Base-by-base conservation (phyloP, 768 basidiomycete species). In the Termitomyces sp. region DNA sequence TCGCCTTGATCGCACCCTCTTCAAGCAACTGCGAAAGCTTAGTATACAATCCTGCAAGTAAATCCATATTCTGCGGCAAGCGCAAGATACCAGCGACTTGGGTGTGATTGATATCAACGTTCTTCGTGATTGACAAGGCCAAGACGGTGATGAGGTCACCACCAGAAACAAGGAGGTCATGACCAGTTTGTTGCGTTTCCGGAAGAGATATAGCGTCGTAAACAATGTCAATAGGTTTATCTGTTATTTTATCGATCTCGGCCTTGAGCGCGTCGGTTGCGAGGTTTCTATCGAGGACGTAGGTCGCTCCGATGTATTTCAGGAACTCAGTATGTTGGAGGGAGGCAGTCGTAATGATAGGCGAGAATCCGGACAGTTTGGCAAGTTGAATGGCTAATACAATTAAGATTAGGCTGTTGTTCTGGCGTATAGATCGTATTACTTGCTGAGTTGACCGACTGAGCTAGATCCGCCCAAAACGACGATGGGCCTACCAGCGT, bases 291-390 rank as follows among this genome's bases (percentile, higher is more conserved):
- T 72, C 72, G 45, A 78, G 62, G 24, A 77, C 65, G 55, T 72
- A 66, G 0, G 75, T 75, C 18, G 76, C 75, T 9, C 75, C 75
- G 12, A 73, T 64, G 6, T 70, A 68, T 46, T 67, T 68, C 12
- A 77, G 66, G 32, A 68, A 65, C 10, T 60, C 67, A 0, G 65
- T 54, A 57, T 77, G 74, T 46, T 69, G 66, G 18, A 61, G 53
- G 2, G 77, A 77, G 6, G 77, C 71, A 0, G 77, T 78, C 14
- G 74, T 69, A 43, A 77, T 70, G 42, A 78, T 73, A 0, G 70
- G 70, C 13, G 68, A 72, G 60, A 76, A 77, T 42, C 76, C 76
- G 13, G 74, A 73, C 58, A 75, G 66, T 60, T 71, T 74, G 4
- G 74, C 71, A 0, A 77, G 59, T 61, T 77, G 77, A 43, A 78